Conservation (phyloP, 371 early-diverging fungal species). For the Rhizomucor pusillus region DNA sequence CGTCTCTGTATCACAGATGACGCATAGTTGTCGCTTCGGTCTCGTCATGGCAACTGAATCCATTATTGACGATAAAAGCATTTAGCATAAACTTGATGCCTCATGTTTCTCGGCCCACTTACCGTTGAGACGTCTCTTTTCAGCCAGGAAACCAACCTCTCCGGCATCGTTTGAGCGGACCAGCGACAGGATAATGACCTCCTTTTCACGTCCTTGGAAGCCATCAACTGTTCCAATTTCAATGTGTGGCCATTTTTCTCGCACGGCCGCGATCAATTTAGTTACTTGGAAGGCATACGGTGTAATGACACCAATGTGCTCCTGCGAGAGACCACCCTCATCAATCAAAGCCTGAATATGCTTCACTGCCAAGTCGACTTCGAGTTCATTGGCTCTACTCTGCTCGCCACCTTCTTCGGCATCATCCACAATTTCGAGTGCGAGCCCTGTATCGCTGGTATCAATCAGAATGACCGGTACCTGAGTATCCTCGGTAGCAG, state of each 20-base stretch:
- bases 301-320: conserved; percentile 82
- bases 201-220: conserved; percentile 96
- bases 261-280: conserved; percentile 32
- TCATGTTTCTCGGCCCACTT: neutral
- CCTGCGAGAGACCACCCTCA: conserved; percentile 55
- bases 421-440: conserved; percentile 49
- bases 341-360: conserved; percentile 63
- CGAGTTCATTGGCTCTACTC: conserved; percentile 72
- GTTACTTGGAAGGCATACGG: conserved; percentile 86
- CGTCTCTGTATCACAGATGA: conserved; percentile 81
- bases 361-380: conserved; percentile 63
- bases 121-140: conserved; percentile 83
- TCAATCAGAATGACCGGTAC: conserved; percentile 72
- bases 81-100: no score
- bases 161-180: conserved; percentile 83
- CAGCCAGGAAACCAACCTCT: conserved; percentile 89
- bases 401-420: conserved; percentile 50
- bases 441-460: conserved; percentile 68
- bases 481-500: conserved; percentile 53
- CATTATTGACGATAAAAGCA: no score
- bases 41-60: conserved; percentile 95
- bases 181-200: conserved; percentile 83
- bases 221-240: conserved; percentile 94
- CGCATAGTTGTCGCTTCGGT: conserved; percentile 83
- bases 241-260: conserved; percentile 45